Percentiles rank a stretch among this genome's conserved stretches.
Evolutionary conservation across 75 land plant genomes (phyloP).

Genomic region (Pinus taeda): DNA sequence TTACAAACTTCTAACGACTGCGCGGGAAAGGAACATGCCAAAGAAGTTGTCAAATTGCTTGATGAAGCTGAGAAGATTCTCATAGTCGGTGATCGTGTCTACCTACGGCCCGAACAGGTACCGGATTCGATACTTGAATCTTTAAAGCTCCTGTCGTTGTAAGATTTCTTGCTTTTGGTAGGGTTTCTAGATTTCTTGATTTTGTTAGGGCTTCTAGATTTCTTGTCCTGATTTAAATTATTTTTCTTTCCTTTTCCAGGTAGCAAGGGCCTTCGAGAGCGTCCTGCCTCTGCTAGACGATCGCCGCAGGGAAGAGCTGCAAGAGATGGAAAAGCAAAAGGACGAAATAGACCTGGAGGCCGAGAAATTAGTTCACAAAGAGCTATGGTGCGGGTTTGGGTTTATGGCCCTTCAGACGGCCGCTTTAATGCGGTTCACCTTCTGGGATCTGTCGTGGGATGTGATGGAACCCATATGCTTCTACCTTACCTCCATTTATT

Average conservation of each 20-base stretch:
- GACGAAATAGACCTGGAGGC: constrained; percentile 48
- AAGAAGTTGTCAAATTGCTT: constrained; percentile 31
- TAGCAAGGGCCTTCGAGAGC: constrained; percentile 17
- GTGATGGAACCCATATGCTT: constrained; percentile 90
- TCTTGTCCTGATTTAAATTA: background rate
- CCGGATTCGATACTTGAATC: background rate
- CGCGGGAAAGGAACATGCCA: background rate
- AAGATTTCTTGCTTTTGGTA: background rate
- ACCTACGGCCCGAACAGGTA: constrained; percentile 80
- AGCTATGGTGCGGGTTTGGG: constrained; percentile 56
- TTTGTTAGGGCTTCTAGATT: background rate
- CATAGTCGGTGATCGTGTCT: constrained; percentile 50
- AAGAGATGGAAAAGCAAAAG: constrained; percentile 42
- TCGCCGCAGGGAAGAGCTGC: constrained; percentile 39
- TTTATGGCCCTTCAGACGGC: constrained; percentile 45
- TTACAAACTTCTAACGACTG: constrained; percentile 24
- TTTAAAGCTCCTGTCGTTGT: no score
- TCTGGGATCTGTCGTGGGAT: constrained; percentile 87
- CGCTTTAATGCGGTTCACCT: constrained; percentile 63
- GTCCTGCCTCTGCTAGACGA: constrained; percentile 17
- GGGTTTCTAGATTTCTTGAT: background rate
- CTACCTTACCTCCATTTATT: constrained; percentile 53
- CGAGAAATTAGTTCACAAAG: constrained; percentile 31
- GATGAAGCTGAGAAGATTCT: constrained; percentile 69
- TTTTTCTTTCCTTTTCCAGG: constrained; percentile 12